Evolutionary conservation across 176 grass and related monocot genomes (phyloP).

Genomic region (Poa annua): DNA sequence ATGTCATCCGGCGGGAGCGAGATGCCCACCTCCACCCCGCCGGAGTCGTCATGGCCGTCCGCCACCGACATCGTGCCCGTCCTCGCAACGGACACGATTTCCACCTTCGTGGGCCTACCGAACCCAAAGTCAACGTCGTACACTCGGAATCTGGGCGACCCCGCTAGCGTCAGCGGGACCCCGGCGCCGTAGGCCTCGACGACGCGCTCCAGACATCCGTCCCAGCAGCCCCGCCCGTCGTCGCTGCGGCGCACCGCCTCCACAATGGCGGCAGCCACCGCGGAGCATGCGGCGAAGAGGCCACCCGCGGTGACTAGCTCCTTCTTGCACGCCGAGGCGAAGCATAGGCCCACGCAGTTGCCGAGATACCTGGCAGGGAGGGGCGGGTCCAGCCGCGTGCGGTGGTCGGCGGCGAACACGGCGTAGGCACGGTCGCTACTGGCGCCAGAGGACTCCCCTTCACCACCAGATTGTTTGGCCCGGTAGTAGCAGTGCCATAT

Average conservation of each 20-base stretch:
- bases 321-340: neutral
- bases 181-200: conserved; percentile 4
- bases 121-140: conserved; percentile 1
- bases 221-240: neutral
- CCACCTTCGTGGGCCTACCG: neutral
- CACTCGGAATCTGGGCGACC: neutral
- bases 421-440: neutral
- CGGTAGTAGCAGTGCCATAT: conserved; percentile 11
- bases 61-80: neutral
- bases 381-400: neutral
- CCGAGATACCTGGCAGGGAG: neutral
- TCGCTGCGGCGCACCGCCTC: neutral
- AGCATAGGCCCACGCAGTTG: neutral
- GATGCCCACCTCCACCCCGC: neutral
- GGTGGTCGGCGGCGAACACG: neutral
- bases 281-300: neutral
- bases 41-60: neutral
- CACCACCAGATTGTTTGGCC: neutral
- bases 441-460: neutral
- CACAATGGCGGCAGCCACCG: neutral
- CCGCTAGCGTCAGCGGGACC: conserved; percentile 12
- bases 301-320: neutral
- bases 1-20: neutral
- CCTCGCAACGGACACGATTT: conserved; percentile 1
- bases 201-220: neutral